phyloP scores from a whole-genome alignment of 805 yeast species.

The Tetrapisispora iriomotensis region DNA sequence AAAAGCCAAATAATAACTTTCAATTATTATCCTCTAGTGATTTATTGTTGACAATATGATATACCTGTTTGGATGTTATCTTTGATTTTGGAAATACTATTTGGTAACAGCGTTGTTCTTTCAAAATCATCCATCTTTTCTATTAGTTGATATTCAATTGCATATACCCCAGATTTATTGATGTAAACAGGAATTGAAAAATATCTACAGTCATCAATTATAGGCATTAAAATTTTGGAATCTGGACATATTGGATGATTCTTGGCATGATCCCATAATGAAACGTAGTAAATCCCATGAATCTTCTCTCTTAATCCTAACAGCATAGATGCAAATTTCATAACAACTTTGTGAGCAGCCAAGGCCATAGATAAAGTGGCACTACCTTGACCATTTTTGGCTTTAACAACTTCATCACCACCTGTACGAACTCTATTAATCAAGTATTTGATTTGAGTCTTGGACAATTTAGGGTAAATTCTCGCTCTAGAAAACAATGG shows the following conservation, averaged over 20 bases:
- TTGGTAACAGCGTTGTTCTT: slow-evolving; percentile 31
- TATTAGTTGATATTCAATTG: slow-evolving; percentile 46
- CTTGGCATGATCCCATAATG: slow-evolving; percentile 36
- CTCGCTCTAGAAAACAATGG: slow-evolving; percentile 55
- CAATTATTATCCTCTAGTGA: no score
- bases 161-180: slow-evolving; percentile 43
- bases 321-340: slow-evolving; percentile 30
- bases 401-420: slow-evolving; percentile 94
- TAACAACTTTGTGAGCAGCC: slow-evolving; percentile 79
- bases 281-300: slow-evolving; percentile 43
- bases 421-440: slow-evolving; percentile 89
- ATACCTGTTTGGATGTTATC: slow-evolving; percentile 17
- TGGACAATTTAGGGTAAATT: slow-evolving; percentile 11
- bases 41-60: neutral
- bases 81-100: slow-evolving; percentile 17
- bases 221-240: slow-evolving; percentile 12
- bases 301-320: slow-evolving; percentile 30
- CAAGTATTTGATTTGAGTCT: slow-evolving; percentile 41
- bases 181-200: slow-evolving; percentile 59
- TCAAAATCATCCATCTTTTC: slow-evolving; percentile 42
- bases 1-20: no score
- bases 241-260: slow-evolving; percentile 34
- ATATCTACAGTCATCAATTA: slow-evolving; percentile 26
- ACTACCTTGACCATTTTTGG: slow-evolving; percentile 89
- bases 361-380: slow-evolving; percentile 95